phyloP scores from a whole-genome alignment of 768 basidiomycete genomes.

The Coprinellus micaceus region DNA sequence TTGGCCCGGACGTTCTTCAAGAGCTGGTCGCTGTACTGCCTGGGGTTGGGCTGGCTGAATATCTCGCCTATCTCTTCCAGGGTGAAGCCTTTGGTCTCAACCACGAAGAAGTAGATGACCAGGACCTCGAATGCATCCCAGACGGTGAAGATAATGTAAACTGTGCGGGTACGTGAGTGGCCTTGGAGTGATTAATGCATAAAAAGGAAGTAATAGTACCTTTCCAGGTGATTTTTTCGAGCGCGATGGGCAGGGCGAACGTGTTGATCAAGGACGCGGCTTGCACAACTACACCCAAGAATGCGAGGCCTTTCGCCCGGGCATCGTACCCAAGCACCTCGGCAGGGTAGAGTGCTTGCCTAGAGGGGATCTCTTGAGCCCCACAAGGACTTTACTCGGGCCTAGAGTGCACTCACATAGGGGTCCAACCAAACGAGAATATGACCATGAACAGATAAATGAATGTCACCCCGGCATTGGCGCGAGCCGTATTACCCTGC shows the following conservation, averaged over 20 bases:
- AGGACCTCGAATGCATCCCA: slow-evolving; percentile 48
- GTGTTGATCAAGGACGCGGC: slow-evolving; percentile 46
- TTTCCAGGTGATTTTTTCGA: slow-evolving; percentile 45
- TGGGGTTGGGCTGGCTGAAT: slow-evolving; percentile 40
- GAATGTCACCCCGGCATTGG: slow-evolving; percentile 52
- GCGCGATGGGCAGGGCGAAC: slow-evolving; percentile 50
- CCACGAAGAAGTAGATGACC: slow-evolving; percentile 45
- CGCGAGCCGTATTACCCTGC: slow-evolving; percentile 29
- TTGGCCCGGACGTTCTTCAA: slow-evolving; percentile 17
- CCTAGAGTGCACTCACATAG: slow-evolving; percentile 34
- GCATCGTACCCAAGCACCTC: slow-evolving; percentile 50
- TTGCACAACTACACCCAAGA: slow-evolving; percentile 43
- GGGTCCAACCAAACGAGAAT: slow-evolving; percentile 55
- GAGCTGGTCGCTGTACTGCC: slow-evolving; percentile 31
- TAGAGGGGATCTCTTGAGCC: slow-evolving; percentile 10
- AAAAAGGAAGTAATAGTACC: slow-evolving; percentile 23
- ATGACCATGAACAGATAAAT: slow-evolving; percentile 49
- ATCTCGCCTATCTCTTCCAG: slow-evolving; percentile 50
- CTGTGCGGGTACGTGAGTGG: slow-evolving; percentile 24
- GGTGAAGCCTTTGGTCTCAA: slow-evolving; percentile 50
- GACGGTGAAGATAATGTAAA: slow-evolving; percentile 46
- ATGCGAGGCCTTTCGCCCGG: slow-evolving; percentile 50
- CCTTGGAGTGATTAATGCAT: not conserved
- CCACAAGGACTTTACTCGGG: not conserved
- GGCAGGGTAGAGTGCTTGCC: slow-evolving; percentile 53